Evolutionary conservation across 2,329 filamentous ascomycete genomes (phyloP), one percentile per base, ranked within the genome.

Genomic region (Cordyceps cicadae): DNA sequence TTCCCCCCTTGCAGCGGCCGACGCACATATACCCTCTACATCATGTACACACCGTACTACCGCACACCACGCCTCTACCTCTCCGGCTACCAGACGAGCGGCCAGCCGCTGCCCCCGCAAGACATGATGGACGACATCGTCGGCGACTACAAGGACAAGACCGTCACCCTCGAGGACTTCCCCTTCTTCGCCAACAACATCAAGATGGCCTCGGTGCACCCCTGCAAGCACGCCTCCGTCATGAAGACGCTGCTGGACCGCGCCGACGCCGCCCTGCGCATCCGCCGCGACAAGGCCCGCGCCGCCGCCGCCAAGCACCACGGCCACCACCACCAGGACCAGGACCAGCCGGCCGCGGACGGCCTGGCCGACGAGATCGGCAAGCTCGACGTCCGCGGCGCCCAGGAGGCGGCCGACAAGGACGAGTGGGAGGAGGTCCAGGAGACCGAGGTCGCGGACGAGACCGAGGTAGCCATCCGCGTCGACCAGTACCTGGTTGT

Each of bases 161-260:
- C 94, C 0, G 94, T 99, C 63, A 99, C 94, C 1, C 86, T 97
- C 62, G 94, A 99, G 72, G 92, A 97, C 75, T 99, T 99, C 71
- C 92, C 91, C 52, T 97, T 96, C 79, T 94, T 95, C 72, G 89
- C 90, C 65, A 88, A 90, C 70, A 87, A 87, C 67, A 86, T 97
- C 71, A 96, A 97, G 79, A 99, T 97, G 84, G 94, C 93, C 39
- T 94, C 89, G 37, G 90, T 99, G 15, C 94, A 99, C 71, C 94
- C 94, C 3, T 99, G 94, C 83, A 95, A 94, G 72, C 94, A 99
- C 72, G 94, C 94, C 11, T 89, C 89, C 32, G 94, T 99, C 67
- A 99, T 99, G 94, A 99, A 97, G 77, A 90, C 90, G 24, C 84
- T 99, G 5, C 87, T 99, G 45, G 94, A 97, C 74, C 90, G 94